phyloP scores from a whole-genome alignment of 2,329 filamentous ascomycete genomes.

The Fusarium euwallaceae region DNA sequence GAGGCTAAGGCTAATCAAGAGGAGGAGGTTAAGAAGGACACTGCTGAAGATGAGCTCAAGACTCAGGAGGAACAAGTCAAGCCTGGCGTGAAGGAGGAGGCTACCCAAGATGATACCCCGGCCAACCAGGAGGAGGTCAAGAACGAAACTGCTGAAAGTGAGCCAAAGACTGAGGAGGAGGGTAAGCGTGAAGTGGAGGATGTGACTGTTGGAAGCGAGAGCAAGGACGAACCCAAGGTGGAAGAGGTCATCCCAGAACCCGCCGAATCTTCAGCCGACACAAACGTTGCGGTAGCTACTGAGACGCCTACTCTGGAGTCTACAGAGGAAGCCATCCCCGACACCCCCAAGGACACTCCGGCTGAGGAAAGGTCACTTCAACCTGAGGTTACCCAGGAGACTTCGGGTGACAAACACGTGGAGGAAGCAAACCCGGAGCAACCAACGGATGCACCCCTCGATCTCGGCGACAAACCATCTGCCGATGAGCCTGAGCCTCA shows the following conservation, averaged over 20 bases:
- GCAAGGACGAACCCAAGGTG: background rate
- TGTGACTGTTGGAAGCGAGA: background rate
- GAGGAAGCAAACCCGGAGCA: conserved; percentile 9
- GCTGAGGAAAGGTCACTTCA: conserved; percentile 21
- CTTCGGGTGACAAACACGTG: background rate
- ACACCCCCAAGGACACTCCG: conserved; percentile 26
- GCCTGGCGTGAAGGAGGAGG: background rate
- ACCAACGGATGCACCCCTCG: background rate
- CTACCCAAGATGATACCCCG: background rate
- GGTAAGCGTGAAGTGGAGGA: background rate
- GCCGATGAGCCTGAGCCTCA: conserved; percentile 40
- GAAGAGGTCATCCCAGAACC: conserved; percentile 3
- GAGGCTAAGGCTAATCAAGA: background rate
- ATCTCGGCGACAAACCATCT: background rate
- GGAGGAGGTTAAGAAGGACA: background rate
- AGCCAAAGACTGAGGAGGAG: background rate
- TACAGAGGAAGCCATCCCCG: background rate
- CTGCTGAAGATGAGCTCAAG: background rate
- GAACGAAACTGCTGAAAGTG: background rate
- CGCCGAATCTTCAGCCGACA: background rate
- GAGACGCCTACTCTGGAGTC: background rate
- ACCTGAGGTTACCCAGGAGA: background rate
- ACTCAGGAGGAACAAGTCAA: background rate
- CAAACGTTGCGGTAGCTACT: background rate
- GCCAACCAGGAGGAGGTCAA: background rate